Evolutionary conservation across 257 asterid genomes (phyloP), one percentile per base, ranked within the genome.

Genomic region (Henckelia pumila): DNA sequence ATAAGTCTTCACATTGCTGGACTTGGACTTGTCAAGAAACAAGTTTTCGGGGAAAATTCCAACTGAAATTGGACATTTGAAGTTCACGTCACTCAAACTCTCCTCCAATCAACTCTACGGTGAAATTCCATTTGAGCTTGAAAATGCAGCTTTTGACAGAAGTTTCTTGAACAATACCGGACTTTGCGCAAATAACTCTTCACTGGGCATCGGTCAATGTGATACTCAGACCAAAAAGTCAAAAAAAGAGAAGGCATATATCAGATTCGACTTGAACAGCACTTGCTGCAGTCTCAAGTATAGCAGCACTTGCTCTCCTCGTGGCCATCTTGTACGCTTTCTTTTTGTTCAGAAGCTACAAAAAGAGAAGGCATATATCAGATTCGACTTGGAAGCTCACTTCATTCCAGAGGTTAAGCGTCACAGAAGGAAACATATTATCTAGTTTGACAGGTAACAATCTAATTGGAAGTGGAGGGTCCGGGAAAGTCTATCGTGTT

Each of bases 401-500:
- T 37, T 80, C 98, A 37, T 92, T 92, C 78, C 95, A 86, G 68
- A 87, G 79, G 79, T 72, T 87, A 52, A 81, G 73, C 33, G 87
- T 92, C 88, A 83, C 95, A 0, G 92, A 81, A 77, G 76, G 86
- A 20, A 71, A 71, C 30, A 83, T 92, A 37, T 8, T 86, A 22
- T 74, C 93, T 5, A 70, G 85, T 30, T 66, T 92, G 73, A 82
- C 75, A 2, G 97, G 84, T 1, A 74, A 76, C 59, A 83, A 84
- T 55, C 7, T 78, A 29, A 83, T 92, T 9, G 98, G 96, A 67
- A 85, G 83, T 19, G 98, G 98, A 37, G 98, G 96, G 40, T 92
- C 98, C 0, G 98, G 98, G 52, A 64, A 71, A 68, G 96, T 92
- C 0, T 89, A 87, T 71, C 86, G 85, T 0, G 96, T 87, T 22